Evolutionary conservation across 805 yeast species (phyloP).

Genomic region (Candida rishiriensis): DNA sequence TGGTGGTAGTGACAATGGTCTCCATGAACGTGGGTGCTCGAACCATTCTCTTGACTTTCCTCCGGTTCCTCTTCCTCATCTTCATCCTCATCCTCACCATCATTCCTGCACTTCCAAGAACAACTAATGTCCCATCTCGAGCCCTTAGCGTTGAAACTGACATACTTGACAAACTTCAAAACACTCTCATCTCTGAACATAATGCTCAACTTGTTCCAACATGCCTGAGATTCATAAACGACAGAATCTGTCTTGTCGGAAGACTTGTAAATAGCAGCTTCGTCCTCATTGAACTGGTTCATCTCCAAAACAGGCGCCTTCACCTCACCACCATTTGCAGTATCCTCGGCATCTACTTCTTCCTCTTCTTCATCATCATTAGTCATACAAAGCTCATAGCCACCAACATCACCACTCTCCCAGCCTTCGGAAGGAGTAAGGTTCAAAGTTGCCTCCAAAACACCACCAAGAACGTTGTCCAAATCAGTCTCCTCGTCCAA

Average conservation of each 20-base stretch:
- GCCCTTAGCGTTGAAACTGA: slow-evolving; percentile 82
- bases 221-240: slow-evolving; percentile 71
- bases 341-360: slow-evolving; percentile 40
- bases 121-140: slow-evolving; percentile 87
- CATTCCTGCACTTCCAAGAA: slow-evolving; percentile 68
- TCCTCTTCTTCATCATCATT: slow-evolving; percentile 42
- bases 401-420: slow-evolving; percentile 90
- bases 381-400: slow-evolving; percentile 89
- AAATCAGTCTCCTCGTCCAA: slow-evolving; percentile 25
- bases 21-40: too few species aligned
- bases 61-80: background rate
- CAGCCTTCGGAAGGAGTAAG: slow-evolving; percentile 81
- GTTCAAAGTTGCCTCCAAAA: slow-evolving; percentile 75
- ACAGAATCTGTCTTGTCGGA: slow-evolving; percentile 72
- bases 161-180: slow-evolving; percentile 89
- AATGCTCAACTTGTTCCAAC: slow-evolving; percentile 74
- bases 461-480: slow-evolving; percentile 42
- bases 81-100: slow-evolving; percentile 37
- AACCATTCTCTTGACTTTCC: too few species aligned
- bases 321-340: slow-evolving; percentile 15
- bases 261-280: slow-evolving; percentile 78
- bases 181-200: slow-evolving; percentile 82
- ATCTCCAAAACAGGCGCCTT: background rate
- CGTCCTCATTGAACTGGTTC: slow-evolving; percentile 42
- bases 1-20: too few species aligned